Evolutionary conservation across 139 green algal species (phyloP).

Genomic region (Nannochloris sp.): DNA sequence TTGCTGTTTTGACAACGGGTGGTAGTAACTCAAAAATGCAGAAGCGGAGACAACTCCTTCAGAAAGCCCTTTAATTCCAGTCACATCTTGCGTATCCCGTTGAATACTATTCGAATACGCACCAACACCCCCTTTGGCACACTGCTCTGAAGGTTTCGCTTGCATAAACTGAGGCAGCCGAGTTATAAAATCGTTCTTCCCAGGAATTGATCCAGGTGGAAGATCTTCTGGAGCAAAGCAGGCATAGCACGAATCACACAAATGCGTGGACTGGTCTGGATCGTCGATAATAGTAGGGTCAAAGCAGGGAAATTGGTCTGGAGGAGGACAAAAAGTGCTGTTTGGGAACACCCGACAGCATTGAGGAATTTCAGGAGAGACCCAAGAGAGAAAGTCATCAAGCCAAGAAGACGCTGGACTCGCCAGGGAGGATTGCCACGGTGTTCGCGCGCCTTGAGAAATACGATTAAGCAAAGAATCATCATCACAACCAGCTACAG

Average conservation of each 20-base stretch:
- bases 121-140: constrained; percentile 74
- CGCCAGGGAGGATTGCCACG: constrained; percentile 50
- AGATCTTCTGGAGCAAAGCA: constrained; percentile 43
- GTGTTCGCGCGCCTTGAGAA: constrained; percentile 15
- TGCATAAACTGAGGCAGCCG: constrained; percentile 81
- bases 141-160: constrained; percentile 51
- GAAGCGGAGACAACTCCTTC: constrained; percentile 50
- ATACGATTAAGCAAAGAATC: constrained; percentile 70
- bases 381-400: constrained; percentile 89
- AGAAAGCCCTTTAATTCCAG: constrained; percentile 29
- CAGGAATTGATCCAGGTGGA: constrained; percentile 40
- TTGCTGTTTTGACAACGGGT: constrained; percentile 59
- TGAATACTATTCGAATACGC: constrained; percentile 57
- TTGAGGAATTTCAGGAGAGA: constrained; percentile 53
- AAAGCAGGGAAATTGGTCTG: constrained; percentile 71
- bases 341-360: constrained; percentile 34
- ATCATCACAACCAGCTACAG: constrained; percentile 56
- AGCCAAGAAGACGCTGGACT: constrained; percentile 79
- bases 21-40: constrained; percentile 78
- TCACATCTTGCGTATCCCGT: constrained; percentile 9
- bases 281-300: too few species aligned
- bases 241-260: constrained; percentile 54
- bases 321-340: constrained; percentile 51
- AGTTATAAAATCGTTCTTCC: background rate
- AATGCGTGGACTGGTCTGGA: background rate